These are phyloP conservation scores for Skeletonema potamos DNA, from an alignment of 108 stramenopile species.

Conservation along the genomic window DNA sequence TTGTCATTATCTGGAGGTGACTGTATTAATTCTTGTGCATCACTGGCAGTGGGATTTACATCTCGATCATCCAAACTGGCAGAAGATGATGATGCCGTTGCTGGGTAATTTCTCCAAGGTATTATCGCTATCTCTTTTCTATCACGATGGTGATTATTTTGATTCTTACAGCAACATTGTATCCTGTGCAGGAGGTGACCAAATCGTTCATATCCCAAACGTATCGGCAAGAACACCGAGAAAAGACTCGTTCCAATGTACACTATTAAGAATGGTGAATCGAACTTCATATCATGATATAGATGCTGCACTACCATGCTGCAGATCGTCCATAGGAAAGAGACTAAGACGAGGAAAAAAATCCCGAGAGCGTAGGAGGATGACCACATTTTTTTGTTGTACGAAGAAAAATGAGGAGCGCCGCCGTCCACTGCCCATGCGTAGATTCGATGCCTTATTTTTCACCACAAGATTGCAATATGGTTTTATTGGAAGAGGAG, in stretches of 20 bases:
- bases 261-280: conserved; percentile 90
- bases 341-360: conserved; percentile 80
- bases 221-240: conserved; percentile 64
- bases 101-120: conserved; percentile 36
- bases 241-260: conserved; percentile 90
- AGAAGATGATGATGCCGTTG: conserved; percentile 13
- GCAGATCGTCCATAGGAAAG: conserved; percentile 84
- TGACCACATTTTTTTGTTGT: conserved; percentile 1
- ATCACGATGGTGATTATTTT: neutral
- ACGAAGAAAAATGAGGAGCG: neutral
- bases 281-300: conserved; percentile 73
- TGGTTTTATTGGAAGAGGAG: no score
- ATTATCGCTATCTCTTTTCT: conserved; percentile 20
- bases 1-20: neutral
- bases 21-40: conserved; percentile 2
- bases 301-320: conserved; percentile 87
- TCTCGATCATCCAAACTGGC: neutral
- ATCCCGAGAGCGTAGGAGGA: conserved; percentile 78
- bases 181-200: neutral
- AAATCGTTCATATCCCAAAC: conserved; percentile 37
- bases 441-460: no score
- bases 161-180: neutral
- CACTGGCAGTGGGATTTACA: neutral
- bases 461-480: no score
- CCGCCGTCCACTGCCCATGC: no score